Conservation (phyloP, 192 early-diverging fungal genomes). For the Irineochytrium annulatum region DNA sequence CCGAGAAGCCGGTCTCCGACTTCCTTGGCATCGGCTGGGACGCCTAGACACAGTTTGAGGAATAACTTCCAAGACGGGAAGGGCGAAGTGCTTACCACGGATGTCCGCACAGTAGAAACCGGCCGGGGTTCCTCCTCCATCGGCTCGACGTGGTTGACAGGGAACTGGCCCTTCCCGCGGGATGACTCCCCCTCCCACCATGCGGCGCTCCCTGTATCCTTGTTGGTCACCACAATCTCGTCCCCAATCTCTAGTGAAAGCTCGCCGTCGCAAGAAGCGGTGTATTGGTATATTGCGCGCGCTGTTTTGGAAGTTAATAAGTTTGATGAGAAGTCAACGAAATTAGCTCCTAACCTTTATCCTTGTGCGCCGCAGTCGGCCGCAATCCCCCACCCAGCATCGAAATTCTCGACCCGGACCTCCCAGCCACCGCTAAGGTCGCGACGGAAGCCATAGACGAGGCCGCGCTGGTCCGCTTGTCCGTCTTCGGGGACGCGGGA, state of each 20-base stretch:
- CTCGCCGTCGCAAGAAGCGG: constrained; percentile 84
- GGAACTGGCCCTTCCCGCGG: constrained; percentile 70
- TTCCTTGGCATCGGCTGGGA: not conserved
- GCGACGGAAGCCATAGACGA: too few relatives aligned
- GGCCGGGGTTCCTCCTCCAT: constrained; percentile 12
- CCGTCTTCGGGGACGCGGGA: too few relatives aligned
- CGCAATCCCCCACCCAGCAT: too few relatives aligned
- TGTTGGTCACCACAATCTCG: constrained; percentile 32
- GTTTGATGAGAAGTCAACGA: too few relatives aligned
- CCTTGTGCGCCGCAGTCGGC: too few relatives aligned
- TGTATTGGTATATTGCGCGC: constrained; percentile 73
- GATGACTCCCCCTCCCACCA: constrained; percentile 88
- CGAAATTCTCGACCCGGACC: too few relatives aligned
- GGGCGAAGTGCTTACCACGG: too few relatives aligned
- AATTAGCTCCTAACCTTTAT: too few relatives aligned
- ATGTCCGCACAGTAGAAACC: not conserved
- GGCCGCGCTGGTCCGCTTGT: too few relatives aligned
- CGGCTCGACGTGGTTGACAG: constrained; percentile 86
- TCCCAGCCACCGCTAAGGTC: too few relatives aligned
- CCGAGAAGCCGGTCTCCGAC: constrained; percentile 22
- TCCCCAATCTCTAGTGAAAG: constrained; percentile 66
- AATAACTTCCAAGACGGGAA: too few relatives aligned
- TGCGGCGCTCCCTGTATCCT: constrained; percentile 60
- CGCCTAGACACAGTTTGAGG: not conserved
- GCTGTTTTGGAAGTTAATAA: too few relatives aligned